Evolutionary conservation across 345 rosid species (phyloP).

Genomic region (Pistacia vera): DNA sequence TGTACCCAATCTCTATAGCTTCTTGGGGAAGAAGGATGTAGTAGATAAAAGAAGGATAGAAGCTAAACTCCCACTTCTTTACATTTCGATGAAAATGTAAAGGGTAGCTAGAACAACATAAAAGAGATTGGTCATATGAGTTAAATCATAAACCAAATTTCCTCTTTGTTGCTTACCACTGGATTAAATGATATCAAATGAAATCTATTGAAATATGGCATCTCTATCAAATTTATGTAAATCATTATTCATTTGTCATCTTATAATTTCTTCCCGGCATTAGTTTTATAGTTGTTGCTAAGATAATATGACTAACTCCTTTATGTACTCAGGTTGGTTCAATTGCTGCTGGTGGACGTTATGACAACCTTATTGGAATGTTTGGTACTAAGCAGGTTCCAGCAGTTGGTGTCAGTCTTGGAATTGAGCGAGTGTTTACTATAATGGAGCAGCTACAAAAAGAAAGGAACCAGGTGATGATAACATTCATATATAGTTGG

Average conservation of each 20-base stretch:
- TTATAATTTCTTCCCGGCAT: background rate
- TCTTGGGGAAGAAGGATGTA: background rate
- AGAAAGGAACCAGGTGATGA: conserved; percentile 63
- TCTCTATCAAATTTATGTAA: background rate
- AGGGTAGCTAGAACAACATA: background rate
- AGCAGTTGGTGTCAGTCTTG: conserved; percentile 92
- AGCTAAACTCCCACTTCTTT: background rate
- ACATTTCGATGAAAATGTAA: background rate
- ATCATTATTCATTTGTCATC: background rate
- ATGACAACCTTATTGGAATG: conserved; percentile 90
- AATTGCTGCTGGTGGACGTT: conserved; percentile 92
- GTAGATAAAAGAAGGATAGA: background rate
- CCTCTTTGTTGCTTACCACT: background rate
- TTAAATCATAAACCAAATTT: too few relatives aligned
- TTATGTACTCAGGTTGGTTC: conserved; percentile 75
- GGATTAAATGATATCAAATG: background rate
- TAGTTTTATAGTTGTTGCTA: background rate
- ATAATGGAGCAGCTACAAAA: conserved; percentile 80
- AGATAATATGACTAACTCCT: conserved; percentile 5
- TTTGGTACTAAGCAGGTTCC: conserved; percentile 90
- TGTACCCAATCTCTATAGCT: background rate
- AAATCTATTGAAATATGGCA: background rate
- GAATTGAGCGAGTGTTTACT: conserved; percentile 84
- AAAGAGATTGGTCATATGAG: background rate
- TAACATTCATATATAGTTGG: background rate